phyloP scores from a whole-genome alignment of 768 basidiomycete species.

The Termitomyces sp. region DNA sequence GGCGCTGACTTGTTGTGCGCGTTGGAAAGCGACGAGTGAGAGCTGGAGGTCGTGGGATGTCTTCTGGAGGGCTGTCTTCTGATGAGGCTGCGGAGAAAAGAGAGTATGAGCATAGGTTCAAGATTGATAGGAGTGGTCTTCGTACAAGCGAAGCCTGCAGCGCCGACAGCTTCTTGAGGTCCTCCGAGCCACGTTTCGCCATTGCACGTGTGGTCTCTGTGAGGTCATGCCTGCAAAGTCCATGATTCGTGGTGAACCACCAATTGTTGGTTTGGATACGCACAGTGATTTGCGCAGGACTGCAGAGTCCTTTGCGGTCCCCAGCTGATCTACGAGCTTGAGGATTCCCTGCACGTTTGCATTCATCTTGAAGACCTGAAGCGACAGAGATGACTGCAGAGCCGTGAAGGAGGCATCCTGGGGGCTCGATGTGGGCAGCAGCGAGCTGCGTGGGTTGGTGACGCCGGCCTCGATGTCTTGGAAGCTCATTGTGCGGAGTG shows the following conservation, averaged over 20 bases:
- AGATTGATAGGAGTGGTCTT: slow-evolving; percentile 1
- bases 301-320: slow-evolving; percentile 78
- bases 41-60: slow-evolving; percentile 91
- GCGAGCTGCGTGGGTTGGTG: slow-evolving; percentile 32
- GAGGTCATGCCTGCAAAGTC: slow-evolving; percentile 72
- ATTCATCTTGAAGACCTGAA: slow-evolving; percentile 99
- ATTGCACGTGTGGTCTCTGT: slow-evolving; percentile 93
- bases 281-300: slow-evolving; percentile 82
- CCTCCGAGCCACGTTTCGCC: slow-evolving; percentile 91
- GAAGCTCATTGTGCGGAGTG: slow-evolving; percentile 45
- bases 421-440: slow-evolving; percentile 37
- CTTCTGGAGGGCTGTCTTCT: slow-evolving; percentile 86
- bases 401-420: slow-evolving; percentile 75
- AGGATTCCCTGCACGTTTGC: slow-evolving; percentile 94
- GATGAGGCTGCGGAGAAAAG: slow-evolving; percentile 56
- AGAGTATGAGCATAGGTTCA: background rate
- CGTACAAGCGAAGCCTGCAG: slow-evolving; percentile 63
- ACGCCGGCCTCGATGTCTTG: slow-evolving; percentile 55
- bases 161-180: slow-evolving; percentile 83
- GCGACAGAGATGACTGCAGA: slow-evolving; percentile 76
- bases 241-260: slow-evolving; percentile 1
- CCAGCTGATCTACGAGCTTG: slow-evolving; percentile 95
- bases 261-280: slow-evolving; percentile 29
- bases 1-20: slow-evolving; percentile 85
- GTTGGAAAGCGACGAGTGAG: slow-evolving; percentile 89